These are phyloP conservation scores for Canavalia gladiata DNA, from an alignment of 306 rosid species.

Conservation along the genomic window DNA sequence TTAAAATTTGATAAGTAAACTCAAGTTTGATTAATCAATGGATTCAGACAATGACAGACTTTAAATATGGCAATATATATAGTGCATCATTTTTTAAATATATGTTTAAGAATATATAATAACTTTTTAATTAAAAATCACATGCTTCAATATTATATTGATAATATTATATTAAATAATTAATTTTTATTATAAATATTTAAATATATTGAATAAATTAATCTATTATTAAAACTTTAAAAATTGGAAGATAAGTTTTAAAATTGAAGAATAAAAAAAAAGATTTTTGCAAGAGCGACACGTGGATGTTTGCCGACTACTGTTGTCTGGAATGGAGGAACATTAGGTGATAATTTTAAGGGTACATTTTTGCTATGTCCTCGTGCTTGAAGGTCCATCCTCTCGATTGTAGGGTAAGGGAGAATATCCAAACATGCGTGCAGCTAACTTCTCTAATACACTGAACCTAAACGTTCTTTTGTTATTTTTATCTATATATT, in stretches of 20 bases:
- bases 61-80: background rate
- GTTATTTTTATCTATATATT: background rate
- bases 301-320: constrained; percentile 7
- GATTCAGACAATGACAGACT: background rate
- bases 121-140: too few relatives aligned
- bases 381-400: constrained; percentile 6
- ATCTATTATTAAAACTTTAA: too few relatives aligned
- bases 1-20: background rate
- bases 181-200: too few relatives aligned
- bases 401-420: constrained; percentile 32
- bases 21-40: background rate
- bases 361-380: background rate
- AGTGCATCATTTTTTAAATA: too few relatives aligned
- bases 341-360: background rate
- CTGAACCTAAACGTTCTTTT: background rate
- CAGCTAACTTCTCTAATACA: background rate
- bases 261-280: constrained; percentile 10
- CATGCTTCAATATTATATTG: too few relatives aligned
- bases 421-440: constrained; percentile 28
- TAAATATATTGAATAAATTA: too few relatives aligned
- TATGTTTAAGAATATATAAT: too few relatives aligned
- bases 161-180: too few relatives aligned
- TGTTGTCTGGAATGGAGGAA: constrained; percentile 16
- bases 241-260: background rate
- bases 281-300: background rate